Evolutionary conservation across 495 filamentous ascomycete species (phyloP).

Genomic region (Penicillium longicatenatum): DNA sequence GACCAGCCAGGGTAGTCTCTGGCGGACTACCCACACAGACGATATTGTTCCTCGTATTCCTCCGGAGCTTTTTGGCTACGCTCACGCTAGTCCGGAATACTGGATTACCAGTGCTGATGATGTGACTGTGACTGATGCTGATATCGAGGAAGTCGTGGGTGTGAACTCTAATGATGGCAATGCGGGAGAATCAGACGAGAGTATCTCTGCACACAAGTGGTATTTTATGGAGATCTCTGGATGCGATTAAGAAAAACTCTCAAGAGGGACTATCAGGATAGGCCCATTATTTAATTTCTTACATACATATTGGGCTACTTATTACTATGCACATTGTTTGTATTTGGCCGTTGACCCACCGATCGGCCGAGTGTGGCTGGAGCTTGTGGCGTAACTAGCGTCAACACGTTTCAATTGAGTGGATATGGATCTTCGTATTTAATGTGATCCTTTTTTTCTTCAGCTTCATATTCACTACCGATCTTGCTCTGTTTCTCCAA

Average conservation of each 20-base stretch:
- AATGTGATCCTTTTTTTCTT: neutral
- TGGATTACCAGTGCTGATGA: slow-evolving; percentile 52
- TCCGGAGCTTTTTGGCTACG: slow-evolving; percentile 54
- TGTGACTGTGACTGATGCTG: slow-evolving; percentile 39
- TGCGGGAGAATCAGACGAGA: slow-evolving; percentile 29
- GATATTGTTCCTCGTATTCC: slow-evolving; percentile 70
- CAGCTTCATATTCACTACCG: neutral
- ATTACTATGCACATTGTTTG: too few species aligned
- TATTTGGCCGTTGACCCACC: neutral
- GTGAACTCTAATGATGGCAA: slow-evolving; percentile 40
- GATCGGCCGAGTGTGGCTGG: slow-evolving; percentile 11
- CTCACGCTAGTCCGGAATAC: slow-evolving; percentile 69
- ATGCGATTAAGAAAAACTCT: neutral
- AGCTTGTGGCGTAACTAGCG: slow-evolving; percentile 2
- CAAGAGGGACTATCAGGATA: neutral
- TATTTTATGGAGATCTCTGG: slow-evolving; percentile 7
- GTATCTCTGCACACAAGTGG: slow-evolving; percentile 8
- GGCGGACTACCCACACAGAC: slow-evolving; percentile 65
- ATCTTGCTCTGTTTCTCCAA: neutral
- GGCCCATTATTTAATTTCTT: too few species aligned
- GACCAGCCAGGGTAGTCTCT: slow-evolving; percentile 50
- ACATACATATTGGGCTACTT: too few species aligned
- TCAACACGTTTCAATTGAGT: neutral
- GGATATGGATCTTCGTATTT: neutral
- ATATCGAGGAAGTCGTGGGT: slow-evolving; percentile 43